Evolutionary conservation across 192 early-diverging fungal species (phyloP), one percentile per base, ranked within the genome.

Genomic region (Backusella tarrabulga): DNA sequence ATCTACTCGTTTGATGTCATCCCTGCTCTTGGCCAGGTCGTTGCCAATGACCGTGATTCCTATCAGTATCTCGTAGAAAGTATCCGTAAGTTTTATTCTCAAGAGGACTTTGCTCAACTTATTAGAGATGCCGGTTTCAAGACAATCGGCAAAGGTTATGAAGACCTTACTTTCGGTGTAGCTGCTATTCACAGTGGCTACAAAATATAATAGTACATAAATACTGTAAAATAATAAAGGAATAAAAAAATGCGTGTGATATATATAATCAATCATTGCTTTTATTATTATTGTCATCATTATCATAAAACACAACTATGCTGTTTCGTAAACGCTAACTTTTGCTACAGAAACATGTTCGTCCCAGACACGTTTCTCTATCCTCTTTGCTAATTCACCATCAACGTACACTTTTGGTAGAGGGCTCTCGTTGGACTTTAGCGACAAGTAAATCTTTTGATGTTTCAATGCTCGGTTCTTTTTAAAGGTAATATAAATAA

Each of bases 21-120:
- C 76, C 98, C 98, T 0, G 81, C 83, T 19, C 76, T 99, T 34
- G 97, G 97, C 29, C 92, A 95, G 80, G 67, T 93, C 36, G 89
- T 99, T 68, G 97, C 97, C 21, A 87, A 90, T 44, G 97, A 99
- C 83, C 89, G 92, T 34, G 90, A 92, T 32, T 97, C 95, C 26
- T 99, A 99, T 83, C 93, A 98, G 85, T 99, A 99, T 82, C 86
- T 99, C 17, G 98, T 99, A 23, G 98, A 99, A 80, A 93, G 91
- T 71, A 99, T 99, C 75, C 92, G 95, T 77, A 91, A 91, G 83
- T 99, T 99, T 88, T 95, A 95, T 50, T 76, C 90, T 17, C 98
- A 98, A 85, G 86, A 89, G 46, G 88, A 92, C 77, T 99, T 99
- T 90, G 93, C 93, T 3, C 80, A 93, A 77, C 95, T 98, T 85